Conservation (phyloP, 495 filamentous ascomycete genomes). For the Corynascus novoguineensis region DNA sequence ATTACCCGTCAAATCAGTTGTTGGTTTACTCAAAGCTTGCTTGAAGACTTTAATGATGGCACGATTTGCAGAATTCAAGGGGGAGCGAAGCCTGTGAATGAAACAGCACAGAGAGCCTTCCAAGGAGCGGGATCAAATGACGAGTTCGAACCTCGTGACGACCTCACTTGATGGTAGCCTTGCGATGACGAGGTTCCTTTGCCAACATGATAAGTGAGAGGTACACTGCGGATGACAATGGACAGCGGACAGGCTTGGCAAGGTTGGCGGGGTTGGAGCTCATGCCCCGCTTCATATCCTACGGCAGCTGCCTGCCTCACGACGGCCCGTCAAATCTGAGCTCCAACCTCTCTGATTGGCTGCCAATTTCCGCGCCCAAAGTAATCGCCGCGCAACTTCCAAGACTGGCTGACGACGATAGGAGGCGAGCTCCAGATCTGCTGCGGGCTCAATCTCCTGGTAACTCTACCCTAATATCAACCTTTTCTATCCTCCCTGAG, state of each 20-base stretch:
- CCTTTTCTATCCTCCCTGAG: too few relatives aligned
- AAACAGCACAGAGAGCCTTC: too few relatives aligned
- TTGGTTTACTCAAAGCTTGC: not conserved
- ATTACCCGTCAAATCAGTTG: too few relatives aligned
- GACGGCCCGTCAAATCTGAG: not conserved
- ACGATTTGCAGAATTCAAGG: too few relatives aligned
- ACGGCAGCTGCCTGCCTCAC: not conserved
- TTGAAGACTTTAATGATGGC: too few relatives aligned
- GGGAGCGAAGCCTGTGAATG: too few relatives aligned
- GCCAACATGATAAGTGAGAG: too few relatives aligned
- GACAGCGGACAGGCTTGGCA: not conserved
- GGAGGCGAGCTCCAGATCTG: constrained; percentile 16
- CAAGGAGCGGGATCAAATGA: constrained; percentile 14
- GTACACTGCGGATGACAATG: too few relatives aligned
- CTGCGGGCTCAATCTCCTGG: not conserved
- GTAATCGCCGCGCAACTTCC: constrained; percentile 12
- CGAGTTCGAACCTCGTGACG: constrained; percentile 5
- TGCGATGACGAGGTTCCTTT: not conserved
- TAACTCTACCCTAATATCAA: constrained; percentile 2
- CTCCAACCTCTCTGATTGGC: constrained; percentile 9
- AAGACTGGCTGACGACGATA: constrained; percentile 24
- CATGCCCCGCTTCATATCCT: constrained; percentile 1
- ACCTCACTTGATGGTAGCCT: not conserved
- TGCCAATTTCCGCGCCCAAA: not conserved
- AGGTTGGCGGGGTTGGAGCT: constrained; percentile 5